These are phyloP conservation scores for Neoboletus magnificus DNA, from an alignment of 768 basidiomycete species.

Conservation along the genomic window DNA sequence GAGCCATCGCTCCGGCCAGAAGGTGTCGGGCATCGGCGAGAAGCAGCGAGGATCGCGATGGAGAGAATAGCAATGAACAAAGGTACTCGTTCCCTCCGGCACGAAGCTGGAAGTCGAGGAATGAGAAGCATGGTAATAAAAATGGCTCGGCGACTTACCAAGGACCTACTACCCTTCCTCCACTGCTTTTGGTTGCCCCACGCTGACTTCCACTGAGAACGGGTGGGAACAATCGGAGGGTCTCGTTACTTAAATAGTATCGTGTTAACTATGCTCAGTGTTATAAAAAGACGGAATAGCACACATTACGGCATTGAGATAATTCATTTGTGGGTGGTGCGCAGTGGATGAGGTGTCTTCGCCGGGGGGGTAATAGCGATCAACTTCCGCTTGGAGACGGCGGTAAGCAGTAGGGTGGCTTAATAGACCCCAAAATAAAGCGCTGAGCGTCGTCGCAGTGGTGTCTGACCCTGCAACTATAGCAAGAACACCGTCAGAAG, in stretches of 20 bases:
- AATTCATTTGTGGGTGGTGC: constrained; percentile 31
- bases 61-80: constrained; percentile 41
- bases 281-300: constrained; percentile 6
- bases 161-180: constrained; percentile 38
- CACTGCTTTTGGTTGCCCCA: constrained; percentile 32
- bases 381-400: constrained; percentile 40
- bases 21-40: constrained; percentile 41
- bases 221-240: constrained; percentile 47
- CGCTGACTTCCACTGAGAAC: constrained; percentile 48
- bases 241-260: constrained; percentile 42
- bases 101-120: constrained; percentile 33
- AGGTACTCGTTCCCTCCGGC: constrained; percentile 43
- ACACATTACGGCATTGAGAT: constrained; percentile 35
- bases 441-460: constrained; percentile 36
- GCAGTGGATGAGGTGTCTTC: constrained; percentile 30
- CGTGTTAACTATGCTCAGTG: constrained; percentile 6
- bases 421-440: constrained; percentile 35
- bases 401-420: constrained; percentile 31
- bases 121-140: constrained; percentile 10
- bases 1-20: constrained; percentile 47
- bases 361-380: constrained; percentile 37
- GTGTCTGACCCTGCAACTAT: constrained; percentile 48
- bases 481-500: constrained; percentile 40
- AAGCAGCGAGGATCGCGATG: constrained; percentile 48
- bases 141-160: constrained; percentile 31